Evolutionary conservation across 352 stramenopile species (phyloP).

Genomic region (Peronospora belbahrii): DNA sequence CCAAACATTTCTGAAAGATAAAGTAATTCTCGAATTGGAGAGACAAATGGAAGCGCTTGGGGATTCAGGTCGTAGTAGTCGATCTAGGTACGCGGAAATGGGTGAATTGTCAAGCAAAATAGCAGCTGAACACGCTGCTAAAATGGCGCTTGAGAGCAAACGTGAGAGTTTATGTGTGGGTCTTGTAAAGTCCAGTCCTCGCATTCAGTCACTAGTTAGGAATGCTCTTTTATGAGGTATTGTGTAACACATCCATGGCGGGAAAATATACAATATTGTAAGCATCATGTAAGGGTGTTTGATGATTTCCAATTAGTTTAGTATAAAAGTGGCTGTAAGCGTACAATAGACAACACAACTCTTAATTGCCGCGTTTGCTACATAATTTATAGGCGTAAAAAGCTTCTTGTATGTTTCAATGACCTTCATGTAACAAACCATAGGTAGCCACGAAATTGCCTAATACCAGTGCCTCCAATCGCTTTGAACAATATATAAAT

Average conservation of each 20-base stretch:
- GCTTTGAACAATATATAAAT: too few species aligned
- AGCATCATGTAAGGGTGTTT: too few species aligned
- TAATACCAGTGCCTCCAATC: too few species aligned
- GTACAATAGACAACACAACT: background rate
- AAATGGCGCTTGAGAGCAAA: conserved; percentile 16
- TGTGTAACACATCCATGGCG: background rate
- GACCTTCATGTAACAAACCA: background rate
- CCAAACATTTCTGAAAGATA: conserved; percentile 10
- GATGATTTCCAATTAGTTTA: too few species aligned
- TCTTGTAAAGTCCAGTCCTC: conserved; percentile 18
- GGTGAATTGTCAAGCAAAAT: conserved; percentile 30
- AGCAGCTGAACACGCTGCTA: conserved; percentile 20
- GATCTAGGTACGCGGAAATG: conserved; percentile 24
- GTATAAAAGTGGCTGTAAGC: too few species aligned
- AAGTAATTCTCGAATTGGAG: conserved; percentile 12
- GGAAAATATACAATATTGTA: background rate
- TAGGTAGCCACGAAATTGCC: too few species aligned
- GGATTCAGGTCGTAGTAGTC: conserved; percentile 1
- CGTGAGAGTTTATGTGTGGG: conserved; percentile 12
- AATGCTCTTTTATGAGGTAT: conserved; percentile 5
- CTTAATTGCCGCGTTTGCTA: background rate
- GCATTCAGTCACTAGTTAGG: conserved; percentile 22
- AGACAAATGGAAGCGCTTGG: conserved; percentile 16
- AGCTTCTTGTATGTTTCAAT: background rate
- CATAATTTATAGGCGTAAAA: background rate